Percentiles rank a stretch among this genome's conserved stretches.
Conservation (phyloP, 2,329 filamentous ascomycete genomes). For the Rachicladosporium sp. region DNA sequence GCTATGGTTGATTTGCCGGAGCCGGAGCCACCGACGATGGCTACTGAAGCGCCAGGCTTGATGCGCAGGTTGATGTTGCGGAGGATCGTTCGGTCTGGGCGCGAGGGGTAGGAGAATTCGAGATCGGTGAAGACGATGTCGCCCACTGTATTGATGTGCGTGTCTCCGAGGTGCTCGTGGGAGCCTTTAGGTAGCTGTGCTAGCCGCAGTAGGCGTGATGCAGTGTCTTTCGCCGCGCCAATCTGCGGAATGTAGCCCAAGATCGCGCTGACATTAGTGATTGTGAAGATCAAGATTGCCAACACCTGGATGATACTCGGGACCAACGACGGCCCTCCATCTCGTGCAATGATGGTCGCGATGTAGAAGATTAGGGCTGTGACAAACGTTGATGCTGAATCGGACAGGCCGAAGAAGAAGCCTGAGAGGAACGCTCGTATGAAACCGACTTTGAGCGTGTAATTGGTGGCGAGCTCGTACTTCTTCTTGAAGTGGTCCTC, state of each 20-base stretch:
- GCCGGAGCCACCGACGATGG: slow-evolving; percentile 72
- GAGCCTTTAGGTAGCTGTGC: slow-evolving; percentile 47
- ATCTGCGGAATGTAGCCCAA: slow-evolving; percentile 71
- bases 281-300: slow-evolving; percentile 71
- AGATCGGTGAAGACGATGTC: slow-evolving; percentile 50
- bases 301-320: slow-evolving; percentile 59
- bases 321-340: slow-evolving; percentile 33
- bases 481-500: slow-evolving; percentile 59
- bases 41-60: slow-evolving; percentile 51
- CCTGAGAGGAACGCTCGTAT: slow-evolving; percentile 56
- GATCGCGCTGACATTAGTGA: slow-evolving; percentile 59
- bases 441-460: slow-evolving; percentile 49
- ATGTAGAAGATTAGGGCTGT: slow-evolving; percentile 78
- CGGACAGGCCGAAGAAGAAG: slow-evolving; percentile 63
- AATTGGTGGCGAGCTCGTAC: slow-evolving; percentile 40
- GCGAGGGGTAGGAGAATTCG: slow-evolving; percentile 59
- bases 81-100: slow-evolving; percentile 43
- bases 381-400: slow-evolving; percentile 58
- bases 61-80: slow-evolving; percentile 55
- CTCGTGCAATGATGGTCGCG: slow-evolving; percentile 51
- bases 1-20: slow-evolving; percentile 85
- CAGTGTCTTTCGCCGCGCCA: slow-evolving; percentile 59
- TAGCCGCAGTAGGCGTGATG: slow-evolving; percentile 59
- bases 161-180: slow-evolving; percentile 45
- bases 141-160: slow-evolving; percentile 31